Evolutionary conservation across 2,329 filamentous ascomycete genomes (phyloP), one percentile per base, ranked within the genome.

Genomic region (Clarireedia homoeocarpa): DNA sequence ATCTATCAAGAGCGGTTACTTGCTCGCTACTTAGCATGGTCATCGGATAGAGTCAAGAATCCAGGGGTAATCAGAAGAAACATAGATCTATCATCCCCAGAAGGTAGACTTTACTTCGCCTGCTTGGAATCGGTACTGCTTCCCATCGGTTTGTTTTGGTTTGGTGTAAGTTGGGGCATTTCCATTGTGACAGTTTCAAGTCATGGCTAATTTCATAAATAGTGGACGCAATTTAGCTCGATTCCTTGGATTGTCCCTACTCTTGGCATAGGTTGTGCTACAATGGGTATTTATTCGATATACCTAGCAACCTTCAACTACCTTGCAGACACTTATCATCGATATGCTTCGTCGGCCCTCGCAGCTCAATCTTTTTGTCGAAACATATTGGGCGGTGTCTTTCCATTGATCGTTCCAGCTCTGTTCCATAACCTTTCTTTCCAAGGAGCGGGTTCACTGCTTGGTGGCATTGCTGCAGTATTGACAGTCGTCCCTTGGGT

Each of bases 261-360:
- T 0, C 71, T 92, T 3, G 86, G 83, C 0, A 77, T 96, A 36
- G 82, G 78, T 0, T 80, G 90, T 58, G 85, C 89, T 0, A 92
- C 88, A 0, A 88, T 92, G 76, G 86, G 91, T 27, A 95, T 96
- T 61, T 92, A 89, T 70, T 85, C 83, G 42, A 83, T 96, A 38
- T 95, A 95, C 67, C 78, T 96, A 1, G 86, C 91, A 2, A 88
- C 90, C 0, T 96, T 96, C 74, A 96, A 96, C 69, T 96, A 95
- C 64, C 78, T 96, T 1, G 90, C 91, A 20, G 91, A 96, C 67
- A 86, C 85, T 1, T 96, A 96, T 70, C 86, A 91, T 67, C 77
- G 81, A 2, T 96, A 92, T 65, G 89, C 91, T 0, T 90, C 85
- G 40, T 94, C 88, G 0, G 91, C 91, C 0, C 74, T 96, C 5